Conservation (phyloP, 2,329 filamentous ascomycete genomes). For the Ceratocystiopsis sp. region DNA sequence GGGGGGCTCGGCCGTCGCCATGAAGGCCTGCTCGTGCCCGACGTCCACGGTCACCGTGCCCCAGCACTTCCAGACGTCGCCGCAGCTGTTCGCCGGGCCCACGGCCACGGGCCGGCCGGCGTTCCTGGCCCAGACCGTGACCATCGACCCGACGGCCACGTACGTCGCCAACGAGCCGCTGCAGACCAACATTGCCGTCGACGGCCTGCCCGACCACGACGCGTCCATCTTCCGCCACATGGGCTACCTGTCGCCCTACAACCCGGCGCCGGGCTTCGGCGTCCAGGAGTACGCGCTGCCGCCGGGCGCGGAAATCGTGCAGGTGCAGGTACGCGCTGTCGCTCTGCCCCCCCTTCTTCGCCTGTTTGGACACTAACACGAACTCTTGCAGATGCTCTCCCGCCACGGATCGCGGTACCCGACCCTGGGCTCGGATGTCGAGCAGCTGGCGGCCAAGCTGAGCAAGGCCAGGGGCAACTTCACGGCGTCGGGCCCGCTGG, state of each 20-base stretch:
- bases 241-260: constrained; percentile 54
- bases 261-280: constrained; percentile 55
- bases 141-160: constrained; percentile 44
- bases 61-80: constrained; percentile 46
- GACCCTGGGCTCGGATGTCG: constrained; percentile 39
- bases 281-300: constrained; percentile 56
- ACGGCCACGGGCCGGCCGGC: constrained; percentile 53
- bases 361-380: not conserved
- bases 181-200: constrained; percentile 52
- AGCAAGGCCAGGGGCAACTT: constrained; percentile 34
- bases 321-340: constrained; percentile 31
- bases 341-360: not conserved
- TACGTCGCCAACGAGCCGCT: constrained; percentile 54
- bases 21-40: too few species aligned
- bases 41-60: constrained; percentile 22
- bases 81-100: constrained; percentile 44
- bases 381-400: constrained; percentile 43
- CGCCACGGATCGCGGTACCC: constrained; percentile 62
- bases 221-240: constrained; percentile 54
- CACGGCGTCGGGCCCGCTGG: constrained; percentile 39
- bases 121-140: constrained; percentile 55
- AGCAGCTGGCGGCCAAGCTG: constrained; percentile 38
- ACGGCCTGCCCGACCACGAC: constrained; percentile 36
- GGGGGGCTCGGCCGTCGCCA: too few species aligned
- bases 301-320: constrained; percentile 46